These are phyloP conservation scores for Pleurotus sapidus DNA, from an alignment of 768 basidiomycete species.

Conservation along the genomic window DNA sequence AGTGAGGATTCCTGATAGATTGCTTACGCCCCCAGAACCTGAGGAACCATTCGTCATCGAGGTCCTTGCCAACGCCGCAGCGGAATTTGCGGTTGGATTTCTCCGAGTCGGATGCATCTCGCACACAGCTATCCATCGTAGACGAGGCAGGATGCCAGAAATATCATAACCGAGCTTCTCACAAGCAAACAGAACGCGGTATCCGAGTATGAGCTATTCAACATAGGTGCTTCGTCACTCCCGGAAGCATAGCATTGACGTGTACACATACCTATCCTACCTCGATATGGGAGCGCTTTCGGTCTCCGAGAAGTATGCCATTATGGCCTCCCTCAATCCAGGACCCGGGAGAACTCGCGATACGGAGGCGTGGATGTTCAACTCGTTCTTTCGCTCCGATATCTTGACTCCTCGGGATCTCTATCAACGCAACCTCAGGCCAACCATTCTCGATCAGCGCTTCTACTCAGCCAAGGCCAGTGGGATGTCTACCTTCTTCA, in stretches of 20 bases:
- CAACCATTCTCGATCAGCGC: slow-evolving; percentile 57
- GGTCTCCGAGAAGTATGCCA: slow-evolving; percentile 48
- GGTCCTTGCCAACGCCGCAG: slow-evolving; percentile 43
- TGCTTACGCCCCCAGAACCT: slow-evolving; percentile 48
- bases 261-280: slow-evolving; percentile 44
- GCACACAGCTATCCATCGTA: slow-evolving; percentile 18
- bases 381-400: slow-evolving; percentile 60
- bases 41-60: slow-evolving; percentile 49
- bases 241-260: slow-evolving; percentile 38
- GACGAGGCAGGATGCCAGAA: slow-evolving; percentile 35
- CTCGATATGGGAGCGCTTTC: slow-evolving; percentile 58
- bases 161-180: slow-evolving; percentile 43
- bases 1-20: slow-evolving; percentile 55
- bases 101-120: slow-evolving; percentile 20
- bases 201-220: slow-evolving; percentile 62
- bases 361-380: slow-evolving; percentile 55
- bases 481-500: slow-evolving; percentile 56
- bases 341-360: slow-evolving; percentile 18
- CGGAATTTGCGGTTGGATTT: slow-evolving; percentile 48
- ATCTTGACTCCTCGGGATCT: slow-evolving; percentile 51
- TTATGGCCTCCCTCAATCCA: slow-evolving; percentile 40
- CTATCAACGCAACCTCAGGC: slow-evolving; percentile 45
- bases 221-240: slow-evolving; percentile 45
- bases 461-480: slow-evolving; percentile 55
- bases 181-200: slow-evolving; percentile 49